Evolutionary conservation across 495 filamentous ascomycete genomes (phyloP).

Genomic region (Neurospora pannonica): DNA sequence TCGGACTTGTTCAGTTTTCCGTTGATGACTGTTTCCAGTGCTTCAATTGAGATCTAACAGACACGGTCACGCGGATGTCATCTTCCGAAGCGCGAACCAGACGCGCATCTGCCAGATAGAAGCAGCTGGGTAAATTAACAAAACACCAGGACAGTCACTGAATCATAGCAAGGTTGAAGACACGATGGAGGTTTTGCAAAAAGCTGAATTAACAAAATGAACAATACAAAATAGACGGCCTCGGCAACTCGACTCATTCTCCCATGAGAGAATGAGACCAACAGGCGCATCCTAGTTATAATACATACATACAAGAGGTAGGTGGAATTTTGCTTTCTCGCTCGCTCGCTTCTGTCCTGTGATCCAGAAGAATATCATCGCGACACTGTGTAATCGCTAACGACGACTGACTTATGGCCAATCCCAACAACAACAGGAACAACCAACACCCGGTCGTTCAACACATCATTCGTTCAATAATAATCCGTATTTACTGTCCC

Average conservation of each 20-base stretch:
- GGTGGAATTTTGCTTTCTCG: not conserved
- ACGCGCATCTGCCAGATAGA: not conserved
- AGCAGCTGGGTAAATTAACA: too few species aligned
- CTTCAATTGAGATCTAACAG: too few species aligned
- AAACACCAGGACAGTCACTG: not conserved
- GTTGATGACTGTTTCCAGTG: too few species aligned
- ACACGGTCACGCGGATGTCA: too few species aligned
- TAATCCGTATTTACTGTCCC: slow-evolving; percentile 11
- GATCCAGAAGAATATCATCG: not conserved
- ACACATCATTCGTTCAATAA: not conserved
- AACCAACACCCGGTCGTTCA: not conserved
- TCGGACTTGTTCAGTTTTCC: too few species aligned
- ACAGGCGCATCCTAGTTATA: not conserved
- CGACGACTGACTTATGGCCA: not conserved
- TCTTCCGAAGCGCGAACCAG: not conserved
- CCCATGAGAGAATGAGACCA: not conserved
- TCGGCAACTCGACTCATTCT: not conserved
- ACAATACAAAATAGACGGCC: not conserved
- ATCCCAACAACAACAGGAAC: not conserved
- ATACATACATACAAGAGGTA: not conserved
- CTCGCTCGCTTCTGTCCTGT: not conserved
- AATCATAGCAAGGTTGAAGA: too few species aligned
- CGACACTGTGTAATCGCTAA: not conserved
- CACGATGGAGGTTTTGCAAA: not conserved
- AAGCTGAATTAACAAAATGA: not conserved